These are phyloP conservation scores for Chenopodium formosanum DNA, from an alignment of 148 eudicot genomes.

Conservation along the genomic window DNA sequence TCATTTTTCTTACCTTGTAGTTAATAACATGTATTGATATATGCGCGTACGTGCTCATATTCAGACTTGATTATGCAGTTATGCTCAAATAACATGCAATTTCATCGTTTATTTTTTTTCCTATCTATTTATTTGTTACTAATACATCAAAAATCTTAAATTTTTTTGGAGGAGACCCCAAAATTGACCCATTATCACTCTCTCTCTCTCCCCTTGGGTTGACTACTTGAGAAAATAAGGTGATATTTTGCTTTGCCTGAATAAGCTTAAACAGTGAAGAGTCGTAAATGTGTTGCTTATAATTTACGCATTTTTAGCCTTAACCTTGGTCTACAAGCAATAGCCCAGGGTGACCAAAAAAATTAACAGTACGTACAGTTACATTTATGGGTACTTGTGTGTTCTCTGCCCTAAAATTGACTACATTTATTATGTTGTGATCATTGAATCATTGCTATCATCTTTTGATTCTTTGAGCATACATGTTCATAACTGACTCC, in stretches of 20 bases:
- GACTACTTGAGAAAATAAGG: background rate
- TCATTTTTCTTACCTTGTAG: no score
- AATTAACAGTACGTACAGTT: background rate
- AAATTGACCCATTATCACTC: no score
- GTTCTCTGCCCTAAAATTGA: conserved; percentile 16
- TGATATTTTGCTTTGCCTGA: background rate
- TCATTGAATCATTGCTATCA: background rate
- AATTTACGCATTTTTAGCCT: background rate
- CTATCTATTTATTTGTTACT: no score
- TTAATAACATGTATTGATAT: no score
- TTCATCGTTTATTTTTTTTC: no score
- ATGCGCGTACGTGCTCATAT: no score
- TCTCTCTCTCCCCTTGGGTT: background rate
- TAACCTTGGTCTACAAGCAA: conserved; percentile 1
- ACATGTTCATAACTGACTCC: background rate
- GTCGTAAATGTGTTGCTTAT: conserved; percentile 2
- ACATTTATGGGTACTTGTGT: conserved; percentile 24
- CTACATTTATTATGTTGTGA: conserved; percentile 17
- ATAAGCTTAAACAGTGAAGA: background rate
- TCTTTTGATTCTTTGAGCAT: background rate
- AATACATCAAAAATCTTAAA: no score
- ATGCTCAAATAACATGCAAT: no score
- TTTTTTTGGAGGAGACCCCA: no score
- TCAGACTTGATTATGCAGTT: no score
- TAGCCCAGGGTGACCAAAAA: conserved; percentile 3